phyloP scores from a whole-genome alignment of 1,284 basidiomycete genomes.

The Apiotrichum porosum region DNA sequence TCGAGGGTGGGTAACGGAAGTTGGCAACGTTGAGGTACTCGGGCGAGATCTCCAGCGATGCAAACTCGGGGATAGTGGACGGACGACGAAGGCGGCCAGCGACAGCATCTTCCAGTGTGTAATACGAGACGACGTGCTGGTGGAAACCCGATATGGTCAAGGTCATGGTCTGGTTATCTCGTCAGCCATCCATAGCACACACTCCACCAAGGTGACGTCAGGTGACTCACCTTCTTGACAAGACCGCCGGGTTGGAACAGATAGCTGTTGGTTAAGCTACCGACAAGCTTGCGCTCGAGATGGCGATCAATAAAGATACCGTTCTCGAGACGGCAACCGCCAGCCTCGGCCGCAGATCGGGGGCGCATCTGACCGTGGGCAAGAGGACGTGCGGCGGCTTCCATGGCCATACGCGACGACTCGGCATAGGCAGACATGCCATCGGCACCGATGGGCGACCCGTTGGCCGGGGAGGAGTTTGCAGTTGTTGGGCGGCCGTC shows the following conservation, averaged over 20 bases:
- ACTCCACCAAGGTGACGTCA: too few relatives aligned
- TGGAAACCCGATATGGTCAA: constrained; percentile 76
- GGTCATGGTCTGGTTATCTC: constrained; percentile 71
- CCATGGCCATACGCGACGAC: constrained; percentile 19
- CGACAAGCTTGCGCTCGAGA: constrained; percentile 70
- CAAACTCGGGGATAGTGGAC: constrained; percentile 81
- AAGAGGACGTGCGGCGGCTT: constrained; percentile 9
- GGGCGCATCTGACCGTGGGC: constrained; percentile 20
- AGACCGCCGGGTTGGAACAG: constrained; percentile 86
- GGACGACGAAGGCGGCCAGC: constrained; percentile 80
- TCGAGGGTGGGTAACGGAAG: constrained; percentile 82
- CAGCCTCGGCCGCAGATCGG: constrained; percentile 17
- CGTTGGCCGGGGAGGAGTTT: constrained; percentile 12
- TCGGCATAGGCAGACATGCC: constrained; percentile 7
- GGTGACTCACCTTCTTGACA: constrained; percentile 83
- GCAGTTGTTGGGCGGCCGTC: constrained; percentile 15
- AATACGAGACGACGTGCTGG: constrained; percentile 95
- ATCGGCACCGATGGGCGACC: constrained; percentile 4
- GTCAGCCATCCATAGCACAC: too few relatives aligned
- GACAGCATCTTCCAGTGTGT: constrained; percentile 85
- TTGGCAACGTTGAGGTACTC: constrained; percentile 86
- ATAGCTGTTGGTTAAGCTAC: constrained; percentile 82
- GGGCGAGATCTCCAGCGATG: constrained; percentile 75
- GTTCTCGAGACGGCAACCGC: constrained; percentile 19
- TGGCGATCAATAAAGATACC: constrained; percentile 19